Conservation (phyloP, 2,329 filamentous ascomycete species). For the Coniochaeta sp. region DNA sequence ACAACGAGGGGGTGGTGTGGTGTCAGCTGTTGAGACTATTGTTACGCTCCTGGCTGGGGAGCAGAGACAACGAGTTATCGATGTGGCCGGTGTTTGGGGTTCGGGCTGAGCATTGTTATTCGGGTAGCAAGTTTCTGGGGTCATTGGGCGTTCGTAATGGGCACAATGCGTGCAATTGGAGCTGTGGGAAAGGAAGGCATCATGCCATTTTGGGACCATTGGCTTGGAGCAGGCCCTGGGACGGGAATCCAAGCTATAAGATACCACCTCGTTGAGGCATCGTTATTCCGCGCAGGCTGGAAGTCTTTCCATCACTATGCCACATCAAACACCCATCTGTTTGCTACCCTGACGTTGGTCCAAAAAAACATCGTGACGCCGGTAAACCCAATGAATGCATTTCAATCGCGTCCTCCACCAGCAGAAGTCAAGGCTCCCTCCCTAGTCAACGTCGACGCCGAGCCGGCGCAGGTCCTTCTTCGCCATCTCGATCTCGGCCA, state of each 20-base stretch:
- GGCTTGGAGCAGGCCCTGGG: not conserved
- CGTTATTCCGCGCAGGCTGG: no score
- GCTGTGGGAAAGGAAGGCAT: not conserved
- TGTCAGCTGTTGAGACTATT: constrained; percentile 50
- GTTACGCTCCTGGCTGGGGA: constrained; percentile 52
- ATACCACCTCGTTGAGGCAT: no score
- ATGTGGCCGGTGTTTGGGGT: not conserved
- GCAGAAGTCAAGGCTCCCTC: not conserved
- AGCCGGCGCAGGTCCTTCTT: constrained; percentile 65
- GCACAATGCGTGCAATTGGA: not conserved
- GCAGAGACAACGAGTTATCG: constrained; percentile 8
- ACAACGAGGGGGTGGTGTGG: constrained; percentile 44
- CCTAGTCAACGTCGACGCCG: constrained; percentile 70
- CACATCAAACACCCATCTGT: no score
- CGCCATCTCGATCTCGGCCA: constrained; percentile 74
- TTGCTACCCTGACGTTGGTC: no score
- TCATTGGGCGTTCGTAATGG: not conserved
- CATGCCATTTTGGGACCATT: not conserved
- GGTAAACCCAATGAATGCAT: no score
- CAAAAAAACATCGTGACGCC: not conserved
- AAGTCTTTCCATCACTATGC: no score
- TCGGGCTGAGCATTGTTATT: not conserved
- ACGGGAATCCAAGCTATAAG: no score
- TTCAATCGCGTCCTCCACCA: no score
- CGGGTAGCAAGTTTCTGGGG: not conserved